Evolutionary conservation across 1,139 yeast species (phyloP).

Genomic region (Torulaspora globosa): DNA sequence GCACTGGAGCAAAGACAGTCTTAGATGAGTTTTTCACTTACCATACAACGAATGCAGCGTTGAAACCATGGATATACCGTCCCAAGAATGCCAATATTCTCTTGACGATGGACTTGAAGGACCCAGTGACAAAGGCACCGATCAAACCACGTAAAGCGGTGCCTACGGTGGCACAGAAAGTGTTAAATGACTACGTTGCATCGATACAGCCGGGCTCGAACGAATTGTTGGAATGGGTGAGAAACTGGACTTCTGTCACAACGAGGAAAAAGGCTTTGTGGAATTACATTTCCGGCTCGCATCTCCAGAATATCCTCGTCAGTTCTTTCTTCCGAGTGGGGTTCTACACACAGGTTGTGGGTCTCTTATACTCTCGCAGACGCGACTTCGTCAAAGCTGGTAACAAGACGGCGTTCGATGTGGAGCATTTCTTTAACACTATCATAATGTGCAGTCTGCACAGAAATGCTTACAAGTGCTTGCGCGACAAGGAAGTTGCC

Average conservation of each 20-base stretch:
- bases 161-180: constrained; percentile 37
- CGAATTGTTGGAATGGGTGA: constrained; percentile 37
- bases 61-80: constrained; percentile 45
- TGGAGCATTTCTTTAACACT: constrained; percentile 31
- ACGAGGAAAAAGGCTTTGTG: constrained; percentile 28
- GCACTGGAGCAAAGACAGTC: constrained; percentile 14
- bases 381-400: constrained; percentile 21
- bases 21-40: constrained; percentile 27
- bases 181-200: constrained; percentile 37
- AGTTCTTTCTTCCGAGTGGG: constrained; percentile 31
- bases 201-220: constrained; percentile 33
- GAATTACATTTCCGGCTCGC: constrained; percentile 32
- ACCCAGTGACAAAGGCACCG: constrained; percentile 40
- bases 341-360: constrained; percentile 23
- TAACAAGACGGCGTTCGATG: constrained; percentile 23
- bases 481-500: constrained; percentile 20
- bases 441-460: constrained; percentile 30
- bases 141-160: constrained; percentile 40
- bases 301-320: constrained; percentile 35
- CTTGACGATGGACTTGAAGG: constrained; percentile 54
- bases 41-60: constrained; percentile 21
- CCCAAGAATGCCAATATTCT: constrained; percentile 47
- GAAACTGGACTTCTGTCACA: constrained; percentile 31
- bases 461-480: constrained; percentile 20
- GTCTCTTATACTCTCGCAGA: constrained; percentile 21